phyloP scores from a whole-genome alignment of 169 alveolate genomes.

The Theileria parva region DNA sequence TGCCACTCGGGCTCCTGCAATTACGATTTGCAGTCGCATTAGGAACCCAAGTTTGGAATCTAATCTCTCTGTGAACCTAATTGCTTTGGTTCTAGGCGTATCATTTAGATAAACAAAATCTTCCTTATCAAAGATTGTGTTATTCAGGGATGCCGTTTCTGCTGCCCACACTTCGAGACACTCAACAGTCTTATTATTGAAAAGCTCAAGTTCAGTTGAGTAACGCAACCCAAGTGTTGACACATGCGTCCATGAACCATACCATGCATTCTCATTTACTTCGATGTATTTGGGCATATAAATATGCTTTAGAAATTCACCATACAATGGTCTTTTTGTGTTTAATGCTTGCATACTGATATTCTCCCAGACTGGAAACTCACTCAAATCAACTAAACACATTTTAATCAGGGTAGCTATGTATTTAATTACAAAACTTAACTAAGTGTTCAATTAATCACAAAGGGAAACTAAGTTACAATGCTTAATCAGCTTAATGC shows the following conservation, averaged over 20 bases:
- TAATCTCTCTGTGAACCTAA: slow-evolving; percentile 68
- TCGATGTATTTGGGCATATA: slow-evolving; percentile 67
- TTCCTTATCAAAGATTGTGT: slow-evolving; percentile 56
- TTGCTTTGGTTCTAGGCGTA: slow-evolving; percentile 29
- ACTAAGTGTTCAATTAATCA: neutral
- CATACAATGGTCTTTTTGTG: slow-evolving; percentile 23
- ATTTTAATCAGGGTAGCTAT: neutral
- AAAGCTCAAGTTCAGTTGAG: slow-evolving; percentile 75
- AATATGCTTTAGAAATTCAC: slow-evolving; percentile 38
- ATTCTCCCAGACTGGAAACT: slow-evolving; percentile 54
- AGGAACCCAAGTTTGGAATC: slow-evolving; percentile 55
- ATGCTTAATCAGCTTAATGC: neutral
- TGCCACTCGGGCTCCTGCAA: slow-evolving; percentile 84
- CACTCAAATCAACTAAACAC: slow-evolving; percentile 48
- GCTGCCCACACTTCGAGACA: slow-evolving; percentile 78
- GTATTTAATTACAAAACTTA: neutral
- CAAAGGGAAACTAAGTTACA: neutral
- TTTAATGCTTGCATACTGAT: slow-evolving; percentile 36
- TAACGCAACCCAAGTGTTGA: slow-evolving; percentile 72
- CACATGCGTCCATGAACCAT: slow-evolving; percentile 87
- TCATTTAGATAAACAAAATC: slow-evolving; percentile 40
- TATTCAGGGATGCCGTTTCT: slow-evolving; percentile 70
- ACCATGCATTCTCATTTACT: slow-evolving; percentile 76
- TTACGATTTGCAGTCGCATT: slow-evolving; percentile 72
- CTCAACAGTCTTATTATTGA: slow-evolving; percentile 68